phyloP scores from a whole-genome alignment of 75 land plant genomes.

The Larix kaempferi region DNA sequence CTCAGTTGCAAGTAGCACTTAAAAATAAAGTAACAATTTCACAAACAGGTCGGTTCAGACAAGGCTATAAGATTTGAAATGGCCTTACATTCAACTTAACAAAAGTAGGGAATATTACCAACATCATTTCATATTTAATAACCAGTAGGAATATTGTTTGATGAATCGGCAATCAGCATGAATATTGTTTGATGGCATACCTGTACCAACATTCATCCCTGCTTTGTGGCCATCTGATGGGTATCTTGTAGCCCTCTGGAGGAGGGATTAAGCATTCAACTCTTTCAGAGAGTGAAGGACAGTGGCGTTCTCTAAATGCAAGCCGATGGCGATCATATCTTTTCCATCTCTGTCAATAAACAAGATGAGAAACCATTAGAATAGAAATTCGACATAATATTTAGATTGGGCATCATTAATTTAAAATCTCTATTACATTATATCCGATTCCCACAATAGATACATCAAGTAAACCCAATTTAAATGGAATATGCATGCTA shows the following conservation, averaged over 20 bases:
- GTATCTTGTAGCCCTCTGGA: slow-evolving; percentile 34
- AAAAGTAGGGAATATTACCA: neutral
- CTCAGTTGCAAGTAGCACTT: neutral
- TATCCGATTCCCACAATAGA: too few relatives aligned
- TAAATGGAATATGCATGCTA: neutral
- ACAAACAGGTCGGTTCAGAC: neutral
- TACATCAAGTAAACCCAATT: neutral
- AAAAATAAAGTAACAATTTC: neutral
- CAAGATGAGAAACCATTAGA: neutral
- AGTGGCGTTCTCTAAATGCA: slow-evolving; percentile 40
- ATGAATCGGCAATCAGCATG: neutral
- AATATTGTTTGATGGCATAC: slow-evolving; percentile 12
- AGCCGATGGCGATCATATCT: slow-evolving; percentile 42
- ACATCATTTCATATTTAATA: neutral
- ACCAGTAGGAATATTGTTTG: neutral
- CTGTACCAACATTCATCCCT: slow-evolving; percentile 36
- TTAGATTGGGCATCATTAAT: neutral
- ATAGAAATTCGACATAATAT: neutral
- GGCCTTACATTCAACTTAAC: neutral
- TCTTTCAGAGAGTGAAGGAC: slow-evolving; percentile 29
- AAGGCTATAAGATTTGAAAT: neutral
- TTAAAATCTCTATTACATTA: too few relatives aligned
- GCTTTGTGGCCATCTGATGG: slow-evolving; percentile 40
- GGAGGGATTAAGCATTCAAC: slow-evolving; percentile 39
- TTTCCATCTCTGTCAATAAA: slow-evolving; percentile 34